Evolutionary conservation across 805 yeast species (phyloP).

Genomic region (Kodamaea restingae): DNA sequence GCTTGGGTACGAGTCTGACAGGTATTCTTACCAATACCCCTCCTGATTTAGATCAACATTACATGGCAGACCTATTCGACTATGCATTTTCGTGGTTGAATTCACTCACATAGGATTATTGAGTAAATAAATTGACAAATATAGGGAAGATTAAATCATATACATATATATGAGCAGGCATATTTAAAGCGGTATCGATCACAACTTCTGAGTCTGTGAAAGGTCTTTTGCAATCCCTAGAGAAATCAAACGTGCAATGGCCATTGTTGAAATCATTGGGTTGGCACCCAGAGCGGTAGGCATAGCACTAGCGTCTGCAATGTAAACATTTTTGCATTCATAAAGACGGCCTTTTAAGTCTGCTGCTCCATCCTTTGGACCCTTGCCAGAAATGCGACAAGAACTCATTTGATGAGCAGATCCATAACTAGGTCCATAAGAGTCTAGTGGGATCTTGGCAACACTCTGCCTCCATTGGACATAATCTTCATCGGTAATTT

Average conservation of each 20-base stretch:
- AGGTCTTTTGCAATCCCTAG: slow-evolving; percentile 19
- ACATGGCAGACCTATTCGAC: slow-evolving; percentile 15
- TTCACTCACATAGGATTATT: background rate
- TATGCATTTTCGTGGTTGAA: slow-evolving; percentile 22
- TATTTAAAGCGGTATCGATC: background rate
- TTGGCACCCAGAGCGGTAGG: slow-evolving; percentile 29
- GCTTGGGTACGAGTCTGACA: slow-evolving; percentile 19
- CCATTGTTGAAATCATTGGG: slow-evolving; percentile 26
- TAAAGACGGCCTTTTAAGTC: slow-evolving; percentile 21
- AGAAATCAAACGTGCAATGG: slow-evolving; percentile 20
- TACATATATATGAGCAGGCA: too few relatives aligned
- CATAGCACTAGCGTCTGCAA: slow-evolving; percentile 27
- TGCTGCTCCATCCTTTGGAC: slow-evolving; percentile 24
- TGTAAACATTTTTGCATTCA: slow-evolving; percentile 24
- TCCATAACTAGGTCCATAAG: slow-evolving; percentile 27
- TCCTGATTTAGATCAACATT: slow-evolving; percentile 20
- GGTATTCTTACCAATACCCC: slow-evolving; percentile 15
- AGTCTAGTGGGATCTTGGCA: slow-evolving; percentile 23
- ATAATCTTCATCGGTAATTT: slow-evolving; percentile 41
- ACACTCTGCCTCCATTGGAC: slow-evolving; percentile 30
- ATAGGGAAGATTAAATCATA: too few relatives aligned
- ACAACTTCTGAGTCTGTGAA: slow-evolving; percentile 3
- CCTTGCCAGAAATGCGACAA: slow-evolving; percentile 25
- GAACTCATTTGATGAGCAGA: slow-evolving; percentile 29
- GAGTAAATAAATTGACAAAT: background rate